A percentile compares a stretch with the other conserved stretches of the same genome.
Evolutionary conservation across 2,329 filamentous ascomycete species (phyloP).

Genomic region (Cercospora beticola): DNA sequence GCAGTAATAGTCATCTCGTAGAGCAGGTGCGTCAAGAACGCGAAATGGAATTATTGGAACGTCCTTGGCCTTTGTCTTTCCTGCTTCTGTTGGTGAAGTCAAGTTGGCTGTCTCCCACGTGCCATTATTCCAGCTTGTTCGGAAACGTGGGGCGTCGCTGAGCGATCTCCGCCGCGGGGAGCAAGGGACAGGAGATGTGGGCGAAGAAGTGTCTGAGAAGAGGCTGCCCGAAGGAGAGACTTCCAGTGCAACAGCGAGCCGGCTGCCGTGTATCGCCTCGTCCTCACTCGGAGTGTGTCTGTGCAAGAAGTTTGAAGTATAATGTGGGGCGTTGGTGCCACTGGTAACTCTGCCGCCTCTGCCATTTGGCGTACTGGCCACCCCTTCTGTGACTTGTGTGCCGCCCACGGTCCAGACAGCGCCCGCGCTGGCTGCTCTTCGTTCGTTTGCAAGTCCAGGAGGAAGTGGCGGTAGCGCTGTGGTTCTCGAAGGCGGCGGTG

Average conservation of each 20-base stretch:
- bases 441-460: slow-evolving; percentile 4
- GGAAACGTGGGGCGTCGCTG: slow-evolving; percentile 11
- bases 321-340: slow-evolving; percentile 68
- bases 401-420: slow-evolving; percentile 77
- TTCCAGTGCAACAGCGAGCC: slow-evolving; percentile 77
- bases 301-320: slow-evolving; percentile 57
- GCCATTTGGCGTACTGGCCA: slow-evolving; percentile 55
- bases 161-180: slow-evolving; percentile 16
- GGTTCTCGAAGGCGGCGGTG: slow-evolving; percentile 13
- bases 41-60: slow-evolving; percentile 37
- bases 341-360: slow-evolving; percentile 65
- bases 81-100: slow-evolving; percentile 14
- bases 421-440: slow-evolving; percentile 57
- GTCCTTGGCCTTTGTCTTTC: slow-evolving; percentile 26
- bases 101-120: slow-evolving; percentile 25
- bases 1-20: slow-evolving; percentile 97
- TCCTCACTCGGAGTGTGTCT: slow-evolving; percentile 32
- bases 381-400: slow-evolving; percentile 43
- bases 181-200: slow-evolving; percentile 11
- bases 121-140: slow-evolving; percentile 26
- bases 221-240: slow-evolving; percentile 69
- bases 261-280: slow-evolving; percentile 61
- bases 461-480: slow-evolving; percentile 1
- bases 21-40: slow-evolving; percentile 80
- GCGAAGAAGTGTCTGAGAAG: slow-evolving; percentile 50